These are phyloP conservation scores for Carallia brachiata DNA, from an alignment of 345 rosid species.

Conservation along the genomic window DNA sequence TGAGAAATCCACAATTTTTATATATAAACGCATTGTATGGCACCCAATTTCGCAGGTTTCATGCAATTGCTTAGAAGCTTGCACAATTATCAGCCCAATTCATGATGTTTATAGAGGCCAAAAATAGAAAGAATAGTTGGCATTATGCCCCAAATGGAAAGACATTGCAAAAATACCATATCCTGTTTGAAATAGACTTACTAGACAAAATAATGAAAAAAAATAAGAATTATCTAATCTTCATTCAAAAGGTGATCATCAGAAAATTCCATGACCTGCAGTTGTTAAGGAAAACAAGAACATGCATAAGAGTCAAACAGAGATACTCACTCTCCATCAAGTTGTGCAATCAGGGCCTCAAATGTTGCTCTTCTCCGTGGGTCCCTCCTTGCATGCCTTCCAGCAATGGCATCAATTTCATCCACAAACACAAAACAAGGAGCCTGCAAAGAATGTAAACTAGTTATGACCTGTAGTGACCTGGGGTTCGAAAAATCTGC, in stretches of 20 bases:
- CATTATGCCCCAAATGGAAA: too few species aligned
- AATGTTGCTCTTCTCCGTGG: slow-evolving; percentile 81
- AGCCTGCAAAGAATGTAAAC: slow-evolving; percentile 48
- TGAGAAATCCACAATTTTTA: too few species aligned
- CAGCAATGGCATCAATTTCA: slow-evolving; percentile 98
- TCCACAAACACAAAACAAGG: slow-evolving; percentile 96
- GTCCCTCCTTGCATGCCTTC: slow-evolving; percentile 90
- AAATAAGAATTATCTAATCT: not conserved
- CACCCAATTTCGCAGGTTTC: too few species aligned
- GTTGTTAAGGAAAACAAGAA: not conserved
- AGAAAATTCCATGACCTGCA: not conserved
- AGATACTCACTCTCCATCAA: slow-evolving; percentile 86
- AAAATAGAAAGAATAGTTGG: too few species aligned
- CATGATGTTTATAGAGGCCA: too few species aligned
- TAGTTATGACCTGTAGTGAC: not conserved
- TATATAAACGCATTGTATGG: too few species aligned
- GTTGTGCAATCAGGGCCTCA: slow-evolving; percentile 88
- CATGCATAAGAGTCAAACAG: not conserved
- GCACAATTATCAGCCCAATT: too few species aligned
- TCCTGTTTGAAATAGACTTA: too few species aligned
- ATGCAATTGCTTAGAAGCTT: too few species aligned
- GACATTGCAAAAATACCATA: too few species aligned
- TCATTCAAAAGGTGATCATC: not conserved
- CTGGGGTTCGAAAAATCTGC: not conserved
- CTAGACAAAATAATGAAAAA: not conserved